Evolutionary conservation across 495 filamentous ascomycete genomes (phyloP), one percentile per base, ranked within the genome.

Genomic region (Zalerion maritima): DNA sequence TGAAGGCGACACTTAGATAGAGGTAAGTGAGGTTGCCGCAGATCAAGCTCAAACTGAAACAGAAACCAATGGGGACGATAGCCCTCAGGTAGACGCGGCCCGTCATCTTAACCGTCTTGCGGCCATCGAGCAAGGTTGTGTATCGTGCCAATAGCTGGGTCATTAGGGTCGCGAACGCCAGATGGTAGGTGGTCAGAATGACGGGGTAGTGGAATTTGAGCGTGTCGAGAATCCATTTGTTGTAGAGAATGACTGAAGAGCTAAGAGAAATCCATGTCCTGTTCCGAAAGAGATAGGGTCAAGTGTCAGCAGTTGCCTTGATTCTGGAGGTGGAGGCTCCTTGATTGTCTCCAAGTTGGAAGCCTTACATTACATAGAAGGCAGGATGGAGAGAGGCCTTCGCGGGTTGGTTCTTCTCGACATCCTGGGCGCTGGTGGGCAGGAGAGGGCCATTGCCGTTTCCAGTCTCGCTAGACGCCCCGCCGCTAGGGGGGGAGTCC

Each of bases 171-270:
- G 86, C 82, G 48, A 93, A 91, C 23, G 69, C 49, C 58, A 93
- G 60, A 56, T 94, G 85, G 77, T 83, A 94, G 71, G 83, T 82
- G 46, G 85, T 94, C 35, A 94, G 67, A 47, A 89, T 71, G 49
- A 93, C 64, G 20, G 67, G 67, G 41, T 64, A 71, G 14, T 52
- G 62, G 65, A 94, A 97, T 29, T 77, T 61, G 40, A 73, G 67
- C 16, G 71, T 80, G 45, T 81, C 73, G 31, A 96, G 69, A 40
- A 97, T 85, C 71, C 81, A 87, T 71, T 97, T 97, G 76, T 97
- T 96, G 77, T 94, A 97, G 24, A 96, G 60, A 44, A 97, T 97
- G 38, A 93, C 83, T 38, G 73, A 79, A 18, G 87, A 94, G 50
- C 84, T 93, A 44, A 93, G 58, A 32, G 71, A 53, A 40, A 97